These are phyloP conservation scores for Trypanosoma rangeli DNA, from an alignment of 208 protist genomes.

Conservation along the genomic window DNA sequence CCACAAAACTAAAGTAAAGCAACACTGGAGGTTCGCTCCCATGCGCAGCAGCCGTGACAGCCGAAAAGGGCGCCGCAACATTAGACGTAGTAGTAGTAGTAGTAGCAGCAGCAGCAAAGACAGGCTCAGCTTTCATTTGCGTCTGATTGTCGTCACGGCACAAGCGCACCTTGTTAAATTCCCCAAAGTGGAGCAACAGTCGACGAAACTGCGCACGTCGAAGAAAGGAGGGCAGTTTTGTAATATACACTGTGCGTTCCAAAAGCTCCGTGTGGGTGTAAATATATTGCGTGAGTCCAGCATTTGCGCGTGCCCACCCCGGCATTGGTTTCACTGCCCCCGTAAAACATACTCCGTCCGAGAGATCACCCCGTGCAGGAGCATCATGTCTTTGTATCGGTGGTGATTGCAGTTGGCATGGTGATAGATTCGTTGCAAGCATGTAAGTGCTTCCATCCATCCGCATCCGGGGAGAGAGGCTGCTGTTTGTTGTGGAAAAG, in stretches of 20 bases:
- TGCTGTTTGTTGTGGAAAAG: not conserved
- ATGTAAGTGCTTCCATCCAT: not conserved
- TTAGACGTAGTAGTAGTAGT: not conserved
- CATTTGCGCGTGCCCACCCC: constrained; percentile 8
- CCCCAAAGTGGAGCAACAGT: constrained; percentile 76
- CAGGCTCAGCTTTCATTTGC: constrained; percentile 1
- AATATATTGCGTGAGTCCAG: not conserved
- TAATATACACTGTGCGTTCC: constrained; percentile 83
- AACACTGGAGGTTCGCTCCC: constrained; percentile 28
- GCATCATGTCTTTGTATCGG: not conserved
- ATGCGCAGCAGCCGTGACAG: too few species aligned
- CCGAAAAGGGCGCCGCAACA: not conserved
- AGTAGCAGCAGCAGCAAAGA: not conserved
- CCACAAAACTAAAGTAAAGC: constrained; percentile 77
- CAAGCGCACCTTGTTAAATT: constrained; percentile 84
- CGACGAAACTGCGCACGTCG: constrained; percentile 61
- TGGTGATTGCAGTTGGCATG: not conserved
- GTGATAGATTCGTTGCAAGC: not conserved
- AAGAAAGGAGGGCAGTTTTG: constrained; percentile 72
- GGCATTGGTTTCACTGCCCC: constrained; percentile 3
- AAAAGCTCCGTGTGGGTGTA: constrained; percentile 43
- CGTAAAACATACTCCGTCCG: constrained; percentile 8
- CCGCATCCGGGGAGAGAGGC: not conserved
- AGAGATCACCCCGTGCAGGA: not conserved
- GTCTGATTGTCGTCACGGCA: constrained; percentile 75